These are phyloP conservation scores for Ganoderma sinense DNA, from an alignment of 1,284 basidiomycete species.

Conservation along the genomic window DNA sequence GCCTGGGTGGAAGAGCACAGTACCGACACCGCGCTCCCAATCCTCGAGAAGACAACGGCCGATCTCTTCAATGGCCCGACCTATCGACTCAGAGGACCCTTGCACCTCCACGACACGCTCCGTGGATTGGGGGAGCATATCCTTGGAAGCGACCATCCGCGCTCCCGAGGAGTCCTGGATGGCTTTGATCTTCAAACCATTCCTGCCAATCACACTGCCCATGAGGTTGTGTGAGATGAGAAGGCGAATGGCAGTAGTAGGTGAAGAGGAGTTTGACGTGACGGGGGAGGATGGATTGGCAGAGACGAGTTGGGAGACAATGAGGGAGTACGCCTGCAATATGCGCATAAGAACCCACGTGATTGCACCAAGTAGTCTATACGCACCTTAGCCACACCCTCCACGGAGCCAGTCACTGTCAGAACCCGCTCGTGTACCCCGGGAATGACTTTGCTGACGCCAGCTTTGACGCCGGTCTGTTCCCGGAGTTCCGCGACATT, in stretches of 20 bases:
- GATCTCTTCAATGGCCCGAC: constrained; percentile 93
- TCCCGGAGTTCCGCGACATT: constrained; percentile 97
- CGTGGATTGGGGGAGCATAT: constrained; percentile 98
- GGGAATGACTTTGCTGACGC: constrained; percentile 97
- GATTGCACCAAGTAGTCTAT: constrained; percentile 10
- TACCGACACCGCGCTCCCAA: constrained; percentile 93
- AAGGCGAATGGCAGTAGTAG: constrained; percentile 90
- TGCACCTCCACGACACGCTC: constrained; percentile 98
- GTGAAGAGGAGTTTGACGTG: constrained; percentile 64
- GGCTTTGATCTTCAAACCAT: constrained; percentile 98
- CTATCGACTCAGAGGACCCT: constrained; percentile 90
- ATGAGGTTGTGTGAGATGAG: constrained; percentile 99
- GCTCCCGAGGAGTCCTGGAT: constrained; percentile 98
- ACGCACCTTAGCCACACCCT: constrained; percentile 87
- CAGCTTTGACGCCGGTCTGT: constrained; percentile 96
- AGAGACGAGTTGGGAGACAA: constrained; percentile 90
- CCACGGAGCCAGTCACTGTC: constrained; percentile 90
- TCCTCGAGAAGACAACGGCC: constrained; percentile 95
- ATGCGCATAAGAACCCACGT: constrained; percentile 22
- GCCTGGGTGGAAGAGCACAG: constrained; percentile 95
- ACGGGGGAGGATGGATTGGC: constrained; percentile 75
- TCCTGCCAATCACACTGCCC: constrained; percentile 99
- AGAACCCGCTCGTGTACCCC: constrained; percentile 98
- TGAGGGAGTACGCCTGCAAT: constrained; percentile 90
- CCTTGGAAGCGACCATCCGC: constrained; percentile 97